A percentile compares a stretch with the other conserved stretches of the same genome.
Evolutionary conservation across 306 rosid species (phyloP).

Genomic region (Cicer bijugum): DNA sequence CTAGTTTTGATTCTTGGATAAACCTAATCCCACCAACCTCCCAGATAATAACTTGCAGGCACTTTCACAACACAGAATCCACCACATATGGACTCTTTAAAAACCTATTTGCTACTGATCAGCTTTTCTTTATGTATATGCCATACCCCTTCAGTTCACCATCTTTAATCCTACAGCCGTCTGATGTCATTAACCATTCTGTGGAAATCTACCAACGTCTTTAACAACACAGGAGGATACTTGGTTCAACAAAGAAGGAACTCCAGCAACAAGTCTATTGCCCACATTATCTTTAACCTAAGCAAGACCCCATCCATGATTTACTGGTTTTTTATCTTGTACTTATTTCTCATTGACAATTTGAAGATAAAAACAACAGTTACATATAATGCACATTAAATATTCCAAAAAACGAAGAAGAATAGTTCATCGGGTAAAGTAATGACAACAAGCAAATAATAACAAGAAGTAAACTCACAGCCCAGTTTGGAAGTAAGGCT

Average conservation of each 20-base stretch:
- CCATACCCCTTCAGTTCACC: neutral
- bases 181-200: neutral
- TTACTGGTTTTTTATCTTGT: neutral
- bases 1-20: neutral
- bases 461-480: slow-evolving; percentile 59
- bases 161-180: neutral
- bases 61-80: slow-evolving; percentile 9
- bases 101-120: neutral
- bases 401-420: neutral
- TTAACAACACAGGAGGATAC: neutral
- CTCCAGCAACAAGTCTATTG: slow-evolving; percentile 3
- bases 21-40: slow-evolving; percentile 11
- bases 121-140: neutral
- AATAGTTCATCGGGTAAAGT: slow-evolving; percentile 15
- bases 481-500: slow-evolving; percentile 91
- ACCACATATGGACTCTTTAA: neutral
- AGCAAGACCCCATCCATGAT: neutral
- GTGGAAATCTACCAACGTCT: neutral
- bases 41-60: neutral
- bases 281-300: slow-evolving; percentile 13
- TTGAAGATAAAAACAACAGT: neutral
- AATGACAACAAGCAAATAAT: neutral
- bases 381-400: neutral
- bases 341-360: neutral
- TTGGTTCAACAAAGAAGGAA: neutral